Evolutionary conservation across 495 filamentous ascomycete genomes (phyloP), one percentile per base, ranked within the genome.

Genomic region (Podospora comata): DNA sequence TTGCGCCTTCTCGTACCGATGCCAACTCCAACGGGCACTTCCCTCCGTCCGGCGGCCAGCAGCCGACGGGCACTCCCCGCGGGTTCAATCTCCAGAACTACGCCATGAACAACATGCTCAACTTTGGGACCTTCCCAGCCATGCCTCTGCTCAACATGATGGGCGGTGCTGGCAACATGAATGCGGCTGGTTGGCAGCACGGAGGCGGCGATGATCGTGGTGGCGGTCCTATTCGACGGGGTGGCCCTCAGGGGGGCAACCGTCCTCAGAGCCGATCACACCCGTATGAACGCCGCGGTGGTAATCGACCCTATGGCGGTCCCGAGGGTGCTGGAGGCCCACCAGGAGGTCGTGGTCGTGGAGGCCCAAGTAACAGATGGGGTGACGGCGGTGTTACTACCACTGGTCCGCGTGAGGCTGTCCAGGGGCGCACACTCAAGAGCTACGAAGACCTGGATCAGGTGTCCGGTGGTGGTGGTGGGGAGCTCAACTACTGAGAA

Each of bases 21-120:
- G 90, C 95, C n/a, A 97, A 96, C 74, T 94, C 91, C 79, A 98
- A 98, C 71, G 94, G 94, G 1, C 95, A 99, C 78, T 97, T 96
- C 82, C 92, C 93, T 0, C 84, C 90, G 34, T 76, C 80, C n/a
- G 87, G 89, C 72, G 89, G 89, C 60, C 88, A 92, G 68, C 82
- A 84, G 55, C 87, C 89, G 27, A 84, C 89, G n/a, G 94, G 94
- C 19, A 95, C 95, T 4, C 94, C 95, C 28, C 91, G 95, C 55
- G 93, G 92, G 4, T 98, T 98, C 82, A 93, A 91, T 69, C 85
- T 97, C 6, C 82, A 89, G n/a, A 87, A 87, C 68, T 85, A 85
- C 44, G 70, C 79, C 39, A 79, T 86, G 76, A 82, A 80, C 64
- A 79, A 72, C 59, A 87, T 92, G 84, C 83, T 88, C 5, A 72